These are phyloP conservation scores for Kodamaea neixiangensis DNA, from an alignment of 805 yeast genomes.

Conservation along the genomic window DNA sequence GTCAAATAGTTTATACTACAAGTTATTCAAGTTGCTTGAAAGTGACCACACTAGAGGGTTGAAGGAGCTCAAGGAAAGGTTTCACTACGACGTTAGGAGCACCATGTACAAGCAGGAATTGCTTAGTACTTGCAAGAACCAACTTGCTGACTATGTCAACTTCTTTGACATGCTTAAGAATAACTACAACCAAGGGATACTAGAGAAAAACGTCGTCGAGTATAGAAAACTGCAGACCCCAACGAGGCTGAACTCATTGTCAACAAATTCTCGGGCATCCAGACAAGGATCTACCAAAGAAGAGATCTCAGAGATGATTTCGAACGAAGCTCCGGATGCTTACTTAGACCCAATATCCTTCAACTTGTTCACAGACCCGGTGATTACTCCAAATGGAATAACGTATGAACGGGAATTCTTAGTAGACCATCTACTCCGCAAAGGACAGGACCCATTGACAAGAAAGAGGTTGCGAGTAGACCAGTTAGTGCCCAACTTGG, in stretches of 20 bases:
- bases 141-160: constrained; percentile 22
- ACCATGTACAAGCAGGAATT: constrained; percentile 19
- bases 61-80: constrained; percentile 14
- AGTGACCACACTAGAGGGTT: constrained; percentile 20
- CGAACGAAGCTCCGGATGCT: constrained; percentile 18
- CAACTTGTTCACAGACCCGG: constrained; percentile 19
- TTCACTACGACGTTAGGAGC: constrained; percentile 13
- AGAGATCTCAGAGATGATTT: constrained; percentile 8
- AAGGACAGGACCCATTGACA: constrained; percentile 42
- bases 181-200: constrained; percentile 27
- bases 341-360: constrained; percentile 19
- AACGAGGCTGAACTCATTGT: neutral
- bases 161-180: constrained; percentile 23
- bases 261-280: neutral
- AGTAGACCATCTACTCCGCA: constrained; percentile 13
- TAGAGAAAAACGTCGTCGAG: constrained; percentile 16
- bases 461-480: constrained; percentile 31
- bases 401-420: constrained; percentile 17
- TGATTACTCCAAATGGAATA: constrained; percentile 19
- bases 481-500: constrained; percentile 44
- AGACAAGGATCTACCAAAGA: neutral
- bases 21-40: constrained; percentile 24
- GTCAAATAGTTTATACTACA: constrained; percentile 21
- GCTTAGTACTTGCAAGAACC: constrained; percentile 19
- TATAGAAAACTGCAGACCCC: constrained; percentile 8